Evolutionary conservation across 2,329 filamentous ascomycete genomes (phyloP), one percentile per base, ranked within the genome.

Genomic region (Myrmaecium sp.): DNA sequence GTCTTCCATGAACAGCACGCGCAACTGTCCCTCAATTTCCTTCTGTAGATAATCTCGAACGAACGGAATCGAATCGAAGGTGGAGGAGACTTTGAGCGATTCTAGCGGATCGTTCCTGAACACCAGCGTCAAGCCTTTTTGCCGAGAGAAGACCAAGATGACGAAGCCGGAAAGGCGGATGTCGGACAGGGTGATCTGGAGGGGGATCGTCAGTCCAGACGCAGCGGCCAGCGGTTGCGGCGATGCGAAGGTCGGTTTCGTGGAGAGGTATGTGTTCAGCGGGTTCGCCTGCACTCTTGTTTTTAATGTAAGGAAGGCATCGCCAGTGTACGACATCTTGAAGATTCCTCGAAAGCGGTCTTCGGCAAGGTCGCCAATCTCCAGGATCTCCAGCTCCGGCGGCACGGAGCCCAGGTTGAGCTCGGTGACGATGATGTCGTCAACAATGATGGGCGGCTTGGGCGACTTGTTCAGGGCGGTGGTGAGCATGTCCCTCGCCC

Each of bases 81-180:
- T 98, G 39, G 86, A 95, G 1, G 86, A 95, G 38, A 98, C 89
- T 59, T 94, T 95, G 44, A 98, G 72, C 4, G 86, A 94, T 50
- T 98, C 89, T 34, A 98, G 71, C 4, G 89, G 89, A 49, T 98
- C 89, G 66, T 98, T 95, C 42, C 89, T 76, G 51, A 98, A 98
- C 23, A 98, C 89, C 25, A 98, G 65, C 2, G 89, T 98, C 30
- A 98, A 66, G 12, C 89, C 89, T 49, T 98, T 98, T 56, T 93
- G 83, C 49, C 83, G 86, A 3, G 86, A 95, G 50, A 98, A 98
- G 34, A 98, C 89, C 26, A 98, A 55, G 31, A 98, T 94, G 39
- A 98, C 91, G 51, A 98, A 95, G 7, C 86, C 89, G 4, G 84
- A 94, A 26, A 98, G 62, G 46, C 91, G 82, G 47, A 98, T 91